Evolutionary conservation across 179 eudicot genomes (phyloP), one percentile per base, ranked within the genome.

Genomic region (Silene vulgaris): DNA sequence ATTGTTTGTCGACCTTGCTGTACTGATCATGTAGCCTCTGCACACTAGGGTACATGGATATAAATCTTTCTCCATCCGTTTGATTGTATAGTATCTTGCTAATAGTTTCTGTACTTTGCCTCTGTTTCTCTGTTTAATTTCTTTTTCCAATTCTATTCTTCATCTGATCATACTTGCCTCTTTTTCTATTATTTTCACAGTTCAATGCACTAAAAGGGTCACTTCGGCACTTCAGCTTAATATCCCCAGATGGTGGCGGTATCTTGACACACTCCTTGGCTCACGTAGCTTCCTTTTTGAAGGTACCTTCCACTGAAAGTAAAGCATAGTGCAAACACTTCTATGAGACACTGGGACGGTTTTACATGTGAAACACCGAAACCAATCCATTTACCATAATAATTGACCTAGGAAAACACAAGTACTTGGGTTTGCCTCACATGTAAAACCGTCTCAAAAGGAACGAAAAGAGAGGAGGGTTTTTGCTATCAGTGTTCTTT

Each of bases 231-330:
- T 92, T 90, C 86, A 89, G 97, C 85, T 84, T 92, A 32, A 84
- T 95, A 72, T 97, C 99, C 19, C 93, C 97, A 30, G 84, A 87
- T 48, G 99, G 99, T 13, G 96, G 96, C 9, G 99, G 99, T 70
- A 80, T 95, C 73, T 84, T 95, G 81, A 71, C 95, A 65, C 97
- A 95, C 85, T 86, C 97, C 79, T 83, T 95, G 84, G 99, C 99
- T 72, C 85, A 74, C 57, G 76, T 90, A 61, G 99, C 99, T 26
- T 95, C 99, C 68, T 81, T 56, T 75, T 75, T 95, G 74, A 92
- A 95, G 99, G 98, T 91, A 37, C 30, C 20, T 8, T 14, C 48
- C 59, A 2, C 40, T 23, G 16, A 19, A 56, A 50, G 30, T 65
- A 54, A 17, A 19, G 28, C n/a, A 14, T 23, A 75, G 8, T 32